Evolutionary conservation across 1,139 yeast species (phyloP), one percentile per base, ranked within the genome.

Genomic region (Blastobotrys malaysiensis): DNA sequence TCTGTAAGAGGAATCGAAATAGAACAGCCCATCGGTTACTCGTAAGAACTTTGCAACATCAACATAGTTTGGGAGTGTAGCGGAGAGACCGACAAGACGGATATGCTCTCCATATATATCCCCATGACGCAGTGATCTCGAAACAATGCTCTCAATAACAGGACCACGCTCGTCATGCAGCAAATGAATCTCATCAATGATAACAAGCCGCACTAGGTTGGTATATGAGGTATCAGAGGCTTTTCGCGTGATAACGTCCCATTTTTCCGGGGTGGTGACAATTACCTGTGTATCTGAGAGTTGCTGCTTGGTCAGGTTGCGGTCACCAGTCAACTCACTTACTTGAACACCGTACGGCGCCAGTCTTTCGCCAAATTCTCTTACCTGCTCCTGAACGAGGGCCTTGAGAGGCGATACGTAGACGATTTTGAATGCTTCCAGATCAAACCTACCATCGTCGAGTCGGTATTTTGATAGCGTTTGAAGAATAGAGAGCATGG

Each of bases 121-220:
- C 1, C 71, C 68, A 48, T 75, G 75, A 57, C 88, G 72, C 39
- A 84, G 65, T 0, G 88, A 79, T 63, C 99, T 77, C 3, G 96
- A 82, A 2, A 93, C 93, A 51, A 93, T 84, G 64, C 87, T 83
- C 67, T 93, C 99, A 53, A 93, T 66, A 0, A 91, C 98, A 0
- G 98, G 97, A 4, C 99, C 99, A 75, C 99, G 82, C 62, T 86
- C 90, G 65, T 93, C 99, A 67, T 93, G 97, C 62, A 93, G 76
- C 55, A 93, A 75, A 75, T 93, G 99, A 58, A 93, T 86, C 70
- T 93, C 99, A 74, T 93, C 99, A 54, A 93, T 83, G 43, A 93
- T 86, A n/a, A 93, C 72, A 13, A 93, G 74, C 49, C 81, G 78
- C 0, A 89, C 95, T 2, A 83, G 72, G 46, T 78, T 77, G 0